Conservation (phyloP, 805 yeast genomes). For the Zygotorulaspora danielsina region DNA sequence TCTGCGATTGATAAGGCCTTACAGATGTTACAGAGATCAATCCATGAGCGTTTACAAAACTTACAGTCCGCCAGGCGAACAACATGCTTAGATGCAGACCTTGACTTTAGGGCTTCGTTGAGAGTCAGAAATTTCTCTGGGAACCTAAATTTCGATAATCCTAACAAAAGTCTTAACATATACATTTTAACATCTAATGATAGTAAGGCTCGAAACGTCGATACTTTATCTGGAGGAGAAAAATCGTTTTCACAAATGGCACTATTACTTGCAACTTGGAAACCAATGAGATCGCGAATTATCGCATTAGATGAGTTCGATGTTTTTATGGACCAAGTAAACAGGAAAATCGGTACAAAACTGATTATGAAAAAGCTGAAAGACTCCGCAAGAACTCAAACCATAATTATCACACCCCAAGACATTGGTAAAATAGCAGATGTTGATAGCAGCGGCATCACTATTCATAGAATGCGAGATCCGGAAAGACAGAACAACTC, state of each 20-base stretch:
- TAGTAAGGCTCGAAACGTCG: conserved; percentile 60
- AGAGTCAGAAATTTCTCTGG: conserved; percentile 72
- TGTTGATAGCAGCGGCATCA: conserved; percentile 56
- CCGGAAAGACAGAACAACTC: conserved; percentile 36
- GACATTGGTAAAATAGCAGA: conserved; percentile 65
- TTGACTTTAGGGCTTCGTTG: conserved; percentile 56
- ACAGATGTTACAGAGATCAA: conserved; percentile 34
- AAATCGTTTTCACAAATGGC: conserved; percentile 92
- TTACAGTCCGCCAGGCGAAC: conserved; percentile 40
- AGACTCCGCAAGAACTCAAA: conserved; percentile 62
- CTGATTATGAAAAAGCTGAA: conserved; percentile 66
- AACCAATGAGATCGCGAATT: conserved; percentile 79
- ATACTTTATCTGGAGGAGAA: conserved; percentile 93
- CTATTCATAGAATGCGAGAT: conserved; percentile 57
- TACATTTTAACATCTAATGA: conserved; percentile 59
- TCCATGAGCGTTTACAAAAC: conserved; percentile 42
- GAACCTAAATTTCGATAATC: conserved; percentile 57
- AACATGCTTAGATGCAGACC: conserved; percentile 47
- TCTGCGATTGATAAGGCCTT: conserved; percentile 36
- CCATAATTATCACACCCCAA: conserved; percentile 91
- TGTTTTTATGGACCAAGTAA: conserved; percentile 94
- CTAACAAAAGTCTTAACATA: conserved; percentile 47
- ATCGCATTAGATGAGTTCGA: conserved; percentile 95
- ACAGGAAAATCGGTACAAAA: conserved; percentile 72
- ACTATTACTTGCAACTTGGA: conserved; percentile 84